Percentiles rank a stretch among this genome's conserved stretches.
These are phyloP conservation scores for Linum trigynum DNA, from an alignment of 345 rosid species.

Conservation along the genomic window DNA sequence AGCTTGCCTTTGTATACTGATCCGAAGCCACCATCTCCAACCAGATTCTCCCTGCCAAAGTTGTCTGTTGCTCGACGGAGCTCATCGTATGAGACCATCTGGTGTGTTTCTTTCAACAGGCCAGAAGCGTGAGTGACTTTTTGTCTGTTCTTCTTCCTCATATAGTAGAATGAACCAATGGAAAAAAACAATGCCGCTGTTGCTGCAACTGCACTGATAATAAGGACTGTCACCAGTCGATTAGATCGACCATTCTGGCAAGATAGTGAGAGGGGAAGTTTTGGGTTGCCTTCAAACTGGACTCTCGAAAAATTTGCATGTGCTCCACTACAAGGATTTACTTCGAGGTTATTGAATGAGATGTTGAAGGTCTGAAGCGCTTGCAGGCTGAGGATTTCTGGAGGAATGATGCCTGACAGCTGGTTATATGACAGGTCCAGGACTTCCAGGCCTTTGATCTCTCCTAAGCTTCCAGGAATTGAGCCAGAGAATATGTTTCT, in stretches of 20 bases:
- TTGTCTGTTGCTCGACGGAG: conserved; percentile 34
- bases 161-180: conserved; percentile 8
- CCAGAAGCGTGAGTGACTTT: conserved; percentile 1
- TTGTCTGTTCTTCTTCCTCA: conserved; percentile 19
- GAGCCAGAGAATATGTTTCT: conserved; percentile 30
- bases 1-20: conserved; percentile 20
- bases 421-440: conserved; percentile 41
- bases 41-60: conserved; percentile 28
- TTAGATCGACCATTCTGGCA: conserved; percentile 13
- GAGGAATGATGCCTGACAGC: conserved; percentile 39
- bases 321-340: conserved; percentile 23
- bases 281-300: conserved; percentile 16
- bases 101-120: conserved; percentile 11
- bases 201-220: conserved; percentile 13
- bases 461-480: conserved; percentile 26
- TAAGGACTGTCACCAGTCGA: conserved; percentile 7
- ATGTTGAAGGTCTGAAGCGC: conserved; percentile 38
- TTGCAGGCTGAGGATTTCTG: conserved; percentile 23
- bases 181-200: conserved; percentile 12
- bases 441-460: conserved; percentile 32
- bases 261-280: conserved; percentile 19
- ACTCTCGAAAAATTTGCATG: conserved; percentile 24
- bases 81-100: conserved; percentile 34
- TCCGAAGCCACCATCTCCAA: conserved; percentile 45
- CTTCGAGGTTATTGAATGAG: conserved; percentile 39